Percentiles rank a stretch among this genome's conserved stretches.
Evolutionary conservation across 768 basidiomycete species (phyloP).

Genomic region (Trametes cinnabarina): DNA sequence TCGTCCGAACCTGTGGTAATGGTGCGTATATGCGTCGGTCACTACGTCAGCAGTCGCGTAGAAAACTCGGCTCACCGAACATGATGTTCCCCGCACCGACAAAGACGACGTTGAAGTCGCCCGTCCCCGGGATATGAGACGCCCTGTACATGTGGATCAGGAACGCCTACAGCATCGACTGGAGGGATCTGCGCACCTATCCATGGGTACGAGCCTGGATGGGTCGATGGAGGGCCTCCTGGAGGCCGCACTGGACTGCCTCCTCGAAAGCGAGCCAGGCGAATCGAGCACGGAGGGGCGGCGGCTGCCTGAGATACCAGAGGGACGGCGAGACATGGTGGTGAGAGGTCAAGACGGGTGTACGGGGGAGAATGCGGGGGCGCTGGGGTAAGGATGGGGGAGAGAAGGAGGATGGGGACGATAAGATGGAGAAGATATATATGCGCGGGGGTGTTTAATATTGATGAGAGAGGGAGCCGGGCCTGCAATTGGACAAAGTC

Average conservation of each 20-base stretch:
- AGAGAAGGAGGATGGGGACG: conserved; percentile 6
- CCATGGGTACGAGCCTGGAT: conserved; percentile 72
- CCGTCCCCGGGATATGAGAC: conserved; percentile 54
- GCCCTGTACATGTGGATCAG: conserved; percentile 34
- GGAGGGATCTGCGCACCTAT: conserved; percentile 48
- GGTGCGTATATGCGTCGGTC: neutral
- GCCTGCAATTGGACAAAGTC: neutral
- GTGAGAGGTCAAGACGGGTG: conserved; percentile 1
- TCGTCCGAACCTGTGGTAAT: conserved; percentile 67
- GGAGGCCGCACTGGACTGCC: conserved; percentile 37
- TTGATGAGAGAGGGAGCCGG: conserved; percentile 7
- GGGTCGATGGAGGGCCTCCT: conserved; percentile 77
- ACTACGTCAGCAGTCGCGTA: neutral
- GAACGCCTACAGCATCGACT: conserved; percentile 12
- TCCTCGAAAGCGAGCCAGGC: conserved; percentile 14
- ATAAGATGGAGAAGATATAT: conserved; percentile 19
- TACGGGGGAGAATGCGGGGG: conserved; percentile 2
- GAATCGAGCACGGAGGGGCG: conserved; percentile 25
- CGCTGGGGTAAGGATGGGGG: neutral
- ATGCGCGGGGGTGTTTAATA: conserved; percentile 18
- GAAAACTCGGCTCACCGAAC: conserved; percentile 61
- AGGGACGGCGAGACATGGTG: conserved; percentile 21
- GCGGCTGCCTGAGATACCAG: conserved; percentile 16
- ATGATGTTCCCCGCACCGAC: conserved; percentile 97
- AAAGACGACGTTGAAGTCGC: conserved; percentile 91